Evolutionary conservation across 768 basidiomycete species (phyloP).

Genomic region (Boletales sp.): DNA sequence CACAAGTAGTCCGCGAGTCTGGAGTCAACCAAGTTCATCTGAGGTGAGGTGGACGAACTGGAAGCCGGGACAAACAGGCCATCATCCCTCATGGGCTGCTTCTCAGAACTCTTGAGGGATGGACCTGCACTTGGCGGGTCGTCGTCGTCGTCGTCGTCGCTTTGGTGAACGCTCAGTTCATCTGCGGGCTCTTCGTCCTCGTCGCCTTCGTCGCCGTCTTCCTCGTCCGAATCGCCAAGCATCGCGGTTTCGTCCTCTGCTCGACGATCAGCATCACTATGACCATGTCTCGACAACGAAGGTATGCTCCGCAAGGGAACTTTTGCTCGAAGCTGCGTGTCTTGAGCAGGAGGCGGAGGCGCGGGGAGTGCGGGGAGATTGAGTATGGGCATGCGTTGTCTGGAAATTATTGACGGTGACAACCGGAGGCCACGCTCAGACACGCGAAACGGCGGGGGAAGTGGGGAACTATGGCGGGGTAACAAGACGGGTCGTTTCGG

Average conservation of each 20-base stretch:
- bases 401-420: constrained; percentile 43
- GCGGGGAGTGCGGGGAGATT: constrained; percentile 47
- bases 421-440: constrained; percentile 40
- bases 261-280: constrained; percentile 18
- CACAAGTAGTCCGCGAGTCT: constrained; percentile 3
- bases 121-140: constrained; percentile 23
- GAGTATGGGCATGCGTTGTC: constrained; percentile 45
- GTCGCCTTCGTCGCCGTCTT: constrained; percentile 32
- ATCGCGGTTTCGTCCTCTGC: constrained; percentile 19
- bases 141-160: constrained; percentile 35
- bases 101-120: constrained; percentile 14
- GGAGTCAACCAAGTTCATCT: background rate
- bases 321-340: constrained; percentile 11
- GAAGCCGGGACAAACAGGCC: background rate
- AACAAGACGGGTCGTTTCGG: constrained; percentile 5
- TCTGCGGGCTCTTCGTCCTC: constrained; percentile 33
- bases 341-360: constrained; percentile 18
- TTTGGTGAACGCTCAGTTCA: constrained; percentile 34
- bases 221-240: constrained; percentile 32
- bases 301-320: constrained; percentile 52
- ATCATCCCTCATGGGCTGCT: constrained; percentile 6
- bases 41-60: constrained; percentile 1
- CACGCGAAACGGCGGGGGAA: constrained; percentile 19
- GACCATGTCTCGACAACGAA: constrained; percentile 43
- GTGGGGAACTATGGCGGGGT: constrained; percentile 10